A percentile compares a stretch with the other conserved stretches of the same genome.
phyloP scores from a whole-genome alignment of 495 filamentous ascomycete genomes.

The Penicillium samsonianum region DNA sequence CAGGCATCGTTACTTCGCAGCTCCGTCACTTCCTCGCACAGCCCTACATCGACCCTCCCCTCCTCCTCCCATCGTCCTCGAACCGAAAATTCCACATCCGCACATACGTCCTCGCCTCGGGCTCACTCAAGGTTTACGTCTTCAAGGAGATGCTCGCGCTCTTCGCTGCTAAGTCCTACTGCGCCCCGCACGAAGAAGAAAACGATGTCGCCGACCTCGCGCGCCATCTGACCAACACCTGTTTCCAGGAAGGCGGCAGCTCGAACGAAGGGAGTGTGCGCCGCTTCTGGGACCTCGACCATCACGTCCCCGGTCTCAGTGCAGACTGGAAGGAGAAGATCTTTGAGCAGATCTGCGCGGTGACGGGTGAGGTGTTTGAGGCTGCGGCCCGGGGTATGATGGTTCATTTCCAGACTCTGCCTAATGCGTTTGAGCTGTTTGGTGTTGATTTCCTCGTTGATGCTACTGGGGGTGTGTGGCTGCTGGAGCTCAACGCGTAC shows the following conservation, averaged over 20 bases:
- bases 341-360: slow-evolving; percentile 68
- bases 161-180: slow-evolving; percentile 75
- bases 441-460: slow-evolving; percentile 91
- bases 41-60: slow-evolving; percentile 89
- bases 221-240: slow-evolving; percentile 90
- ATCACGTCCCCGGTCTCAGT: slow-evolving; percentile 36
- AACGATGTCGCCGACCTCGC: slow-evolving; percentile 58
- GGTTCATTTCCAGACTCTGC: slow-evolving; percentile 87
- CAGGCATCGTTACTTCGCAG: slow-evolving; percentile 77
- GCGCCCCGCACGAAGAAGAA: slow-evolving; percentile 42
- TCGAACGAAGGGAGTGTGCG: slow-evolving; percentile 60
- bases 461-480: slow-evolving; percentile 58
- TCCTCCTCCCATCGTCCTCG: slow-evolving; percentile 66
- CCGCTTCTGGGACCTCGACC: slow-evolving; percentile 68
- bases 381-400: slow-evolving; percentile 80
- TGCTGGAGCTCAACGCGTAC: slow-evolving; percentile 95
- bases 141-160: slow-evolving; percentile 89
- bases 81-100: slow-evolving; percentile 91
- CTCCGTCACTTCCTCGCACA: slow-evolving; percentile 95
- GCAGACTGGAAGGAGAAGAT: slow-evolving; percentile 58
- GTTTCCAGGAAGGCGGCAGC: slow-evolving; percentile 68
- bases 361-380: slow-evolving; percentile 76
- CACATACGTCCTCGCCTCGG: slow-evolving; percentile 81
- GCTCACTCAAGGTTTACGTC: slow-evolving; percentile 78
- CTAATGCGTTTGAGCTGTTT: slow-evolving; percentile 88